Evolutionary conservation across 1,139 yeast species (phyloP), one percentile per base, ranked within the genome.

Genomic region (Suhomyces guaymorum): DNA sequence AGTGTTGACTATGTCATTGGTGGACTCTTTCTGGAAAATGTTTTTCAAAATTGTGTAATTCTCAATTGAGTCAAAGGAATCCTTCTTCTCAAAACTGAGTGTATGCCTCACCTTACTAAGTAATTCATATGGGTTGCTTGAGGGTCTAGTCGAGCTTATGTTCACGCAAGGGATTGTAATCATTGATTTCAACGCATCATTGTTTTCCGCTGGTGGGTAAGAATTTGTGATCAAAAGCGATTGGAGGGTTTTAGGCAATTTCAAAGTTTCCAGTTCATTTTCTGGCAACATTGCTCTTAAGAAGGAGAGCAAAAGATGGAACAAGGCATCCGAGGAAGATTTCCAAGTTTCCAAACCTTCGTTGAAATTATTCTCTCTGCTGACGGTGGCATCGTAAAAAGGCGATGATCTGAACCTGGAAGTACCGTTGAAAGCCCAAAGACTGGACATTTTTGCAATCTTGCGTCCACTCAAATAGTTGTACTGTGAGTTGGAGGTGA

Each of bases 301-400:
- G 51, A 88, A 89, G 2, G 96, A 77, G 20, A 87, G 60, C 21
- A 88, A 68, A 27, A 89, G 59, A 57, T 89, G 97, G 52, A 86
- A 85, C 59, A 87, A 75, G 0, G 96, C 96, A 52, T 85, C 89
- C 5, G 95, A 82, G 2, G 90, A 87, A 2, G 84, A 78, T 32
- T 80, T 66, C 96, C 96, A 88, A 32, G 76, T 74, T 24, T 78
- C 77, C 33, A 88, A 58, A 2, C 96, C 96, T 44, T 85, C 82
- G 25, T 75, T 73, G 53, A 85, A 87, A 23, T 68, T 67, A 37
- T 53, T 51, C 35, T 70, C 75, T 21, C 48, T 47, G 11, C 46
- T 44, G n/a, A 55, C 25, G 4, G 74, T 69, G 2, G 74, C 75
- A 46, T 69, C 74, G 44, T 56, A 68, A 37, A 68, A 68, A 7